These are phyloP conservation scores for Sideroxylon spinosum DNA, from an alignment of 179 eudicot genomes.

Conservation along the genomic window DNA sequence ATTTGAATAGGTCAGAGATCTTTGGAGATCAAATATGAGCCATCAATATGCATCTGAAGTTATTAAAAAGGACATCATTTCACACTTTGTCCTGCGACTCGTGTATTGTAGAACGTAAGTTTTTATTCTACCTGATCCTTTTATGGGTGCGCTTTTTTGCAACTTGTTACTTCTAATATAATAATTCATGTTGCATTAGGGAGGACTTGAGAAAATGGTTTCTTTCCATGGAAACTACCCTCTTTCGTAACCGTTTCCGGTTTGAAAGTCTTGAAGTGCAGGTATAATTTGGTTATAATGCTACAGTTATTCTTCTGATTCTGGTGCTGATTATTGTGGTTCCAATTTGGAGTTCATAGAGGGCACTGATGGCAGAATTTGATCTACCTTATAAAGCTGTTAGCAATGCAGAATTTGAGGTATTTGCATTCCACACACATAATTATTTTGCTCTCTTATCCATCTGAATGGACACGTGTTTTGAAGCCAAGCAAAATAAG, in stretches of 20 bases:
- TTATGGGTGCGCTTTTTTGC: background rate
- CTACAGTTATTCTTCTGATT: background rate
- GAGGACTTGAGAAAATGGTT: constrained; percentile 93
- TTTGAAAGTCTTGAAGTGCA: constrained; percentile 48
- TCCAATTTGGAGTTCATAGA: constrained; percentile 31
- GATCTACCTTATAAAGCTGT: constrained; percentile 67
- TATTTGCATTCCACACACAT: constrained; percentile 23
- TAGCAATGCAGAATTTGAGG: constrained; percentile 71
- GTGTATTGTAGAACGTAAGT: constrained; percentile 84
- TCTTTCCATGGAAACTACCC: constrained; percentile 79
- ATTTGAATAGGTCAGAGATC: constrained; percentile 41
- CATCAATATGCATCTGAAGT: constrained; percentile 58
- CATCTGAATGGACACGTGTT: background rate
- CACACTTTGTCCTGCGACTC: constrained; percentile 89
- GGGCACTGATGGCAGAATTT: constrained; percentile 60
- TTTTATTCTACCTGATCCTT: background rate
- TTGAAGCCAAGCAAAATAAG: background rate
- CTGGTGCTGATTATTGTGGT: constrained; percentile 13
- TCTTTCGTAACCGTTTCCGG: constrained; percentile 73
- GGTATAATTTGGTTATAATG: constrained; percentile 30
- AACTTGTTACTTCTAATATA: background rate
- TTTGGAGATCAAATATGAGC: constrained; percentile 67
- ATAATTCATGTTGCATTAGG: constrained; percentile 27
- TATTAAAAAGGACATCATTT: constrained; percentile 71
- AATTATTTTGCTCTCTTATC: constrained; percentile 7